phyloP scores from a whole-genome alignment of 1,139 yeast species.

The Nakaseomyces delphensis region DNA sequence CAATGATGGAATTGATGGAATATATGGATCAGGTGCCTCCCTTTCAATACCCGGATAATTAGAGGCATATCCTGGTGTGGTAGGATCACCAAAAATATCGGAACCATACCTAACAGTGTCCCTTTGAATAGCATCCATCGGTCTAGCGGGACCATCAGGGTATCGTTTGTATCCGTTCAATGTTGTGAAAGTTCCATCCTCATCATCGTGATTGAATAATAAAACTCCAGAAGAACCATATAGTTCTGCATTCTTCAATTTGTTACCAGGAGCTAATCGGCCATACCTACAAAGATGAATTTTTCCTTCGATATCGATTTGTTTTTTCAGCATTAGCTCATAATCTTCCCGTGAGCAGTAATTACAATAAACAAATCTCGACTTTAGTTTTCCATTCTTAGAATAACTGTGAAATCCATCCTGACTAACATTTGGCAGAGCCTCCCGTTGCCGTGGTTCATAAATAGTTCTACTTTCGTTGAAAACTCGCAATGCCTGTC shows the following conservation, averaged over 20 bases:
- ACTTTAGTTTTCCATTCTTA: constrained; percentile 46
- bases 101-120: constrained; percentile 52
- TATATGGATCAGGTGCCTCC: constrained; percentile 36
- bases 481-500: constrained; percentile 39
- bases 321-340: constrained; percentile 33
- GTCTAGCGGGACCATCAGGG: constrained; percentile 43
- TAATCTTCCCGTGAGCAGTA: constrained; percentile 61
- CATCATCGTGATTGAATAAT: constrained; percentile 43
- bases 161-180: constrained; percentile 35
- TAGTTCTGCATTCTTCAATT: constrained; percentile 44
- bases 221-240: constrained; percentile 52
- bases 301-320: constrained; percentile 36
- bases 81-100: constrained; percentile 65
- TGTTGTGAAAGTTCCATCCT: constrained; percentile 34
- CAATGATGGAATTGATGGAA: constrained; percentile 39
- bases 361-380: constrained; percentile 49
- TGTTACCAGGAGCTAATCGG: constrained; percentile 38
- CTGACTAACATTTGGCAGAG: constrained; percentile 58
- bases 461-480: constrained; percentile 37
- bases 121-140: constrained; percentile 40
- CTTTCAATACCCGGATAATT: constrained; percentile 32
- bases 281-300: constrained; percentile 52
- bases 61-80: constrained; percentile 50
- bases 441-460: constrained; percentile 61
- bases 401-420: constrained; percentile 64